These are phyloP conservation scores for Paxillus rubicundulus DNA, from an alignment of 768 basidiomycete genomes.

Conservation along the genomic window DNA sequence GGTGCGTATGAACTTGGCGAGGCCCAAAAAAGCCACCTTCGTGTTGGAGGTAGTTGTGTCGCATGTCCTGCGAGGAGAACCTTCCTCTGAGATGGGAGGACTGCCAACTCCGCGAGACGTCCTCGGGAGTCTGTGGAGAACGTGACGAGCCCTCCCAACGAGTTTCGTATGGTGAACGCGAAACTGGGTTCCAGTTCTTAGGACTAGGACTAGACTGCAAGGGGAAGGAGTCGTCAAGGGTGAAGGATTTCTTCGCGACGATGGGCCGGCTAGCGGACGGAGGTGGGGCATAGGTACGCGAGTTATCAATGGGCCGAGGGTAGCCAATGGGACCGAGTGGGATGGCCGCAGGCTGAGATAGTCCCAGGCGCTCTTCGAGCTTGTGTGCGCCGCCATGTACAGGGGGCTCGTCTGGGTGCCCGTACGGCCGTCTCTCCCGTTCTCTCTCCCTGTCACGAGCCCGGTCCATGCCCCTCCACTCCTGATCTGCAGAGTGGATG, in stretches of 20 bases:
- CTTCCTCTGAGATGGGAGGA: conserved; percentile 23
- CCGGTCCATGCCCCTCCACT: conserved; percentile 26
- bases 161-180: conserved; percentile 27
- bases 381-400: conserved; percentile 10
- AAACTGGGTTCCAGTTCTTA: conserved; percentile 15
- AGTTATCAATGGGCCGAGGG: conserved; percentile 7
- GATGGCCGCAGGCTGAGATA: conserved; percentile 6
- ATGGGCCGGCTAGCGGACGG: conserved; percentile 34
- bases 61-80: conserved; percentile 33
- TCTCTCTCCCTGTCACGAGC: conserved; percentile 24
- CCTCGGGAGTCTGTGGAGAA: conserved; percentile 31
- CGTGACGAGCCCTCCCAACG: conserved; percentile 29
- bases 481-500: conserved; percentile 26
- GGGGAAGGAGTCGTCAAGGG: conserved; percentile 23
- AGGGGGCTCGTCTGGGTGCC: conserved; percentile 24
- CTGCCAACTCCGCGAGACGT: conserved; percentile 30
- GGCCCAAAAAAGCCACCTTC: conserved; percentile 12
- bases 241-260: conserved; percentile 27
- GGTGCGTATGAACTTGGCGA: conserved; percentile 26
- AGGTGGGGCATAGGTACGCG: conserved; percentile 20
- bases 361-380: conserved; percentile 17
- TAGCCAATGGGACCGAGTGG: conserved; percentile 16
- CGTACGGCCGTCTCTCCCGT: conserved; percentile 16
- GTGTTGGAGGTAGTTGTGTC: conserved; percentile 19
- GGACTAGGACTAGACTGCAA: conserved; percentile 22